These are phyloP conservation scores for Zygotorulaspora danielsina DNA, from an alignment of 805 yeast species.

Conservation along the genomic window DNA sequence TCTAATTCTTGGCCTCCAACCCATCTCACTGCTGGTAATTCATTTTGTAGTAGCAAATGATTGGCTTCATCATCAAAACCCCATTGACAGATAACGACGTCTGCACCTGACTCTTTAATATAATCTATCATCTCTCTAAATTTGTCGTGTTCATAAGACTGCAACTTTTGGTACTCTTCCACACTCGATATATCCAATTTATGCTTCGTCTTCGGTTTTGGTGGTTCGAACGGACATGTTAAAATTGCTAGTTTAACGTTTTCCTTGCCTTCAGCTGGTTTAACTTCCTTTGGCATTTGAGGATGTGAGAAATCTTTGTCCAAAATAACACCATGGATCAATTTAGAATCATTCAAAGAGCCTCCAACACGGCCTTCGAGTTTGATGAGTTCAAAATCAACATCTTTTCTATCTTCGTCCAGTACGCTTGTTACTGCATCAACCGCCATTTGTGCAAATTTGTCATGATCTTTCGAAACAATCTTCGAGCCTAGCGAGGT, in stretches of 20 bases:
- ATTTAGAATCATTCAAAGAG: conserved; percentile 73
- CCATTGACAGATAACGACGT: conserved; percentile 97
- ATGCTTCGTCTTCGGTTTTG: conserved; percentile 98
- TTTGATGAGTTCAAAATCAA: conserved; percentile 93
- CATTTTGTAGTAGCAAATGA: conserved; percentile 80
- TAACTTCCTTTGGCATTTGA: conserved; percentile 84
- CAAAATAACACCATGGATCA: conserved; percentile 86
- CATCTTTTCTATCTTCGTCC: conserved; percentile 87
- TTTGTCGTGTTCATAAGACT: conserved; percentile 86
- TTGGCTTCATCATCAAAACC: conserved; percentile 99
- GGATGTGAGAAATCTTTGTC: conserved; percentile 98
- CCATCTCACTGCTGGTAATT: conserved; percentile 97
- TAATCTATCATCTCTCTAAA: conserved; percentile 84
- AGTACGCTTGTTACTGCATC: conserved; percentile 92
- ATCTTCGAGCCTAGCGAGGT: conserved; percentile 94
- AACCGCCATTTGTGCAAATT: conserved; percentile 95
- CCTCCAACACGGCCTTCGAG: conserved; percentile 97
- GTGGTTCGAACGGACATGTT: conserved; percentile 99
- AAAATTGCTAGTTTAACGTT: conserved; percentile 89
- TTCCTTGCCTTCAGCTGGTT: conserved; percentile 32
- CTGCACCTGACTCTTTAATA: conserved; percentile 89
- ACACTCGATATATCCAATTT: conserved; percentile 90
- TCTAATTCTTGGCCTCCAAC: conserved; percentile 97
- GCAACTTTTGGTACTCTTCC: conserved; percentile 88
- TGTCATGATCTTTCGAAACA: conserved; percentile 88